Evolutionary conservation across 73 alveolate species (phyloP).

Genomic region (Paramecium octaurelia): DNA sequence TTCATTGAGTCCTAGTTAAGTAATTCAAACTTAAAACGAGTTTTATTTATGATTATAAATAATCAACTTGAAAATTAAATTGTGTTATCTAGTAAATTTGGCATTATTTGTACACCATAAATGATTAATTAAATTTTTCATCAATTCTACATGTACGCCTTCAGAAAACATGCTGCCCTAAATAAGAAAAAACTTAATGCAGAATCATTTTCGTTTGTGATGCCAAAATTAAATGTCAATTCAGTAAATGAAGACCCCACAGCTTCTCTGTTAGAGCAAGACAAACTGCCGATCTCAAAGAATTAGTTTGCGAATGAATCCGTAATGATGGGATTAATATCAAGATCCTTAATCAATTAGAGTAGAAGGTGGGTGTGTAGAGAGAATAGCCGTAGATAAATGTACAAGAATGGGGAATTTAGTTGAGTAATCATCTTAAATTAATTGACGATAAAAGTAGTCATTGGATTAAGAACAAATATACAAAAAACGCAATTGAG

Average conservation of each 20-base stretch:
- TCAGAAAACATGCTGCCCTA: not conserved
- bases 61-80: not conserved
- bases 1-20: not conserved
- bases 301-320: constrained; percentile 1
- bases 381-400: not conserved
- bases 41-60: not conserved
- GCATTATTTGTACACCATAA: not conserved
- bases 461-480: not conserved
- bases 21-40: not conserved
- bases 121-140: not conserved
- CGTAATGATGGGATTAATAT: not conserved
- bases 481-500: not conserved
- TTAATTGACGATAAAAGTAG: not conserved
- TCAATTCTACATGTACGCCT: not conserved
- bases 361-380: not conserved
- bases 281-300: constrained; percentile 10
- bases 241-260: constrained; percentile 8
- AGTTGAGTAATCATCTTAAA: not conserved
- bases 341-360: not conserved
- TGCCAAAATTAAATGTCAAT: not conserved
- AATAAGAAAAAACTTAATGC: not conserved
- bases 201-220: not conserved
- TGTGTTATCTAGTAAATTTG: not conserved
- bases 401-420: constrained; percentile 10
- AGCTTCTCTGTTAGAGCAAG: not conserved